phyloP scores from a whole-genome alignment of 148 eudicot species.

The Camellia lanceoleosa region DNA sequence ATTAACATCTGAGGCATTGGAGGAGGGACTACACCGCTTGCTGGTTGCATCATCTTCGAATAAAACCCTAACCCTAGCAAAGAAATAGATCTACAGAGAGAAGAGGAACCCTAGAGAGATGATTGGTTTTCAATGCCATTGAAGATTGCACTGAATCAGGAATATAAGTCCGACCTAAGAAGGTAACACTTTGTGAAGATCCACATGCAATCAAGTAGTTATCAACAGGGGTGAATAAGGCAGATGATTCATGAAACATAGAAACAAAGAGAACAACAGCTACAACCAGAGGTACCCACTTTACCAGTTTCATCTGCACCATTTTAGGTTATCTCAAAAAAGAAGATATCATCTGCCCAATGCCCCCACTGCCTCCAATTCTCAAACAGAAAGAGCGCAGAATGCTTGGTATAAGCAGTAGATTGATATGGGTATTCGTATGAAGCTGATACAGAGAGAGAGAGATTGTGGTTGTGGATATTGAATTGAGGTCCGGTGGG shows the following conservation, averaged over 20 bases:
- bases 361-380: background rate
- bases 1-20: too few relatives aligned
- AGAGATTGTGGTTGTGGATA: too few relatives aligned
- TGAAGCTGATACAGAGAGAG: background rate
- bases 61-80: too few relatives aligned
- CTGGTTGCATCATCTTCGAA: too few relatives aligned
- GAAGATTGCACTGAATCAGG: conserved; percentile 66
- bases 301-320: conserved; percentile 30
- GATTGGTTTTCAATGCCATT: conserved; percentile 35
- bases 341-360: background rate
- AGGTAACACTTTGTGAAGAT: conserved; percentile 61
- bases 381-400: background rate
- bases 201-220: conserved; percentile 74
- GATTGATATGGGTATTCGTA: background rate
- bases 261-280: conserved; percentile 32
- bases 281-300: conserved; percentile 34
- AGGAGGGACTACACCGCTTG: too few relatives aligned
- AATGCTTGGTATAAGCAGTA: background rate
- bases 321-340: background rate
- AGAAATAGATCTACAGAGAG: too few relatives aligned
- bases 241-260: conserved; percentile 32
- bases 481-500: too few relatives aligned
- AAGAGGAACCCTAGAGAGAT: too few relatives aligned
- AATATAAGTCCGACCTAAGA: conserved; percentile 52
- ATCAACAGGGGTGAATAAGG: conserved; percentile 59